Evolutionary conservation across 164 flowering plant genomes (phyloP), one percentile per base, ranked within the genome.

Genomic region (Nelumbo lutea): DNA sequence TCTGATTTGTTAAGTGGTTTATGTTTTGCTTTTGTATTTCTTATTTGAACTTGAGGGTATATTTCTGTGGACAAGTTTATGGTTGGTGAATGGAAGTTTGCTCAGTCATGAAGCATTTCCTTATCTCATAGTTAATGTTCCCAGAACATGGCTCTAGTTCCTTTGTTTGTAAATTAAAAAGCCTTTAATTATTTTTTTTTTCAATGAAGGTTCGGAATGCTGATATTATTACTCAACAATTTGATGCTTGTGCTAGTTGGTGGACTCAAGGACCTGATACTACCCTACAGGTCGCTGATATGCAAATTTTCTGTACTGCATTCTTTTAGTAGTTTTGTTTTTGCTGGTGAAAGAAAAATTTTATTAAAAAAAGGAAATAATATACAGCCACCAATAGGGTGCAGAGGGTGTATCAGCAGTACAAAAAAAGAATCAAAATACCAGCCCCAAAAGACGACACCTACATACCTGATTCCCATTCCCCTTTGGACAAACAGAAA

Each of bases 191-290:
- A 27, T 71, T 69, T 68, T 42, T 3, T 13, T 73, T 70, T 2
- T 57, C 44, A n/a, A n/a, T 75, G 42, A 68, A 83, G 87, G 85
- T 15, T 48, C 70, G 48, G 65, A 67, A 71, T 66, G 61, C 61
- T 55, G 81, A 79, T 59, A 50, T 71, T 72, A 81, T 95, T 59
- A 70, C 80, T 76, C 88, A 89, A 62, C 86, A 87, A 66, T 92
- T 95, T 85, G 99, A 95, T 83, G 99, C 93, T 41, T 92, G 98
- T 83, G 99, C 99, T 71, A 92, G 99, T 81, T 95, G 99, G 99
- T 95, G 99, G 98, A 92, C 99, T 67, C 99, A 95, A 82, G 99
- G 98, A 68, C 97, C 98, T 66, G 88, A 89, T 86, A 77, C 84
- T 71, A 78, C 83, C 55, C 77, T 95, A 71, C 99, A 95, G 98